Conservation (phyloP, 805 yeast genomes). For the Candida dajiaensis region DNA sequence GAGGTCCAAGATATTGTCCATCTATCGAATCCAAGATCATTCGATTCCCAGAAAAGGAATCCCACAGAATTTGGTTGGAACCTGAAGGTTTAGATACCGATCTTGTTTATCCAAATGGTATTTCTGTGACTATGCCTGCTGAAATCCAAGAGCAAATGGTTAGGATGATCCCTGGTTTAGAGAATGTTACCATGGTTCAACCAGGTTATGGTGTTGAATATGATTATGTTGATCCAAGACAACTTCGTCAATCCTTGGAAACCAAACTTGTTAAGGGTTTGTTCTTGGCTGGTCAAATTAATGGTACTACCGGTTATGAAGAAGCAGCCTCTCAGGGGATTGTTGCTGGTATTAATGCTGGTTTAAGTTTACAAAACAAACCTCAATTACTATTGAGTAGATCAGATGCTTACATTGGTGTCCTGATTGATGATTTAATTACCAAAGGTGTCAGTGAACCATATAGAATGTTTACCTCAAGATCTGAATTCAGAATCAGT, state of each 20-base stretch:
- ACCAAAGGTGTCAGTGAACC: slow-evolving; percentile 97
- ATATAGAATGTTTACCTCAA: slow-evolving; percentile 94
- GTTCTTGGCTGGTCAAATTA: slow-evolving; percentile 92
- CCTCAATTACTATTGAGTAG: slow-evolving; percentile 54
- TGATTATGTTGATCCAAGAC: slow-evolving; percentile 93
- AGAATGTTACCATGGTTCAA: slow-evolving; percentile 79
- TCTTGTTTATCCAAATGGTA: slow-evolving; percentile 94
- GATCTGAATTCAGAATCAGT: slow-evolving; percentile 88
- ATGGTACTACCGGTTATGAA: slow-evolving; percentile 98
- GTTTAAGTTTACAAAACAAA: slow-evolving; percentile 40
- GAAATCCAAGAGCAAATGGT: slow-evolving; percentile 79
- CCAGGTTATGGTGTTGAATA: slow-evolving; percentile 99
- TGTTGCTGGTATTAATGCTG: slow-evolving; percentile 94
- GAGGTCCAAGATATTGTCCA: slow-evolving; percentile 97
- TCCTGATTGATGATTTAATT: slow-evolving; percentile 85
- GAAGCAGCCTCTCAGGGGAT: slow-evolving; percentile 98
- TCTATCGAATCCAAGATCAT: slow-evolving; percentile 87
- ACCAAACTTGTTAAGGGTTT: slow-evolving; percentile 75
- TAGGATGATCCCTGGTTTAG: slow-evolving; percentile 79
- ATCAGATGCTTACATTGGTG: slow-evolving; percentile 87
- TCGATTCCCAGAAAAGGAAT: slow-evolving; percentile 67
- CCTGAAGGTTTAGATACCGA: slow-evolving; percentile 91
- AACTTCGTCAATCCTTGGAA: slow-evolving; percentile 69
- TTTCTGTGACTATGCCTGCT: slow-evolving; percentile 93
- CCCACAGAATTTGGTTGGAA: slow-evolving; percentile 90